These are phyloP conservation scores for Globisporangium recalcitrans DNA, from an alignment of 352 stramenopile genomes.

Conservation along the genomic window DNA sequence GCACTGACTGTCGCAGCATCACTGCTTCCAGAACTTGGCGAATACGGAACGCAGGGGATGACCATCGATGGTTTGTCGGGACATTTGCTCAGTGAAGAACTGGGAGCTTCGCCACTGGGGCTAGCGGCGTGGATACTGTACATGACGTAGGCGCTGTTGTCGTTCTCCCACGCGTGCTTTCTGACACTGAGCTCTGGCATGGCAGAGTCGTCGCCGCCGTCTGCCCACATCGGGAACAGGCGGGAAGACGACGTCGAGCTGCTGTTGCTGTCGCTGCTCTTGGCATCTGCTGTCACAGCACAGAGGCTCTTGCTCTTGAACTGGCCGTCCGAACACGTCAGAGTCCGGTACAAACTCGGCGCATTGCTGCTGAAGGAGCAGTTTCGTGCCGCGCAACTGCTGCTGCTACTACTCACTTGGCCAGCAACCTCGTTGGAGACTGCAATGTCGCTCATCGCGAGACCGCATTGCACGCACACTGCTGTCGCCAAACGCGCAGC, in stretches of 20 bases:
- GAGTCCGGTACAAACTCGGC: slow-evolving; percentile 8
- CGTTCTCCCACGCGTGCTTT: slow-evolving; percentile 20
- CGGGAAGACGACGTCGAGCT: not conserved
- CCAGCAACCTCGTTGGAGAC: slow-evolving; percentile 3
- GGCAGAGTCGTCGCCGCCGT: slow-evolving; percentile 11
- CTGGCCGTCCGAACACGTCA: slow-evolving; percentile 20
- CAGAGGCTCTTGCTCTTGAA: slow-evolving; percentile 1
- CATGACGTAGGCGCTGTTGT: slow-evolving; percentile 18
- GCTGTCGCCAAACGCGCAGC: slow-evolving; percentile 17
- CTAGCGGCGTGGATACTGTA: slow-evolving; percentile 16
- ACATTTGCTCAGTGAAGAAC: not conserved
- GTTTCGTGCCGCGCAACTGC: slow-evolving; percentile 17
- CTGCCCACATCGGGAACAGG: slow-evolving; percentile 16
- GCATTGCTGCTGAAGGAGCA: slow-evolving; percentile 6
- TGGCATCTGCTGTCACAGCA: slow-evolving; percentile 5
- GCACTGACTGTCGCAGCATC: too few species aligned
- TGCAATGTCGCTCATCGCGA: slow-evolving; percentile 33
- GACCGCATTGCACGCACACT: slow-evolving; percentile 25
- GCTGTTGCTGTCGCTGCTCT: not conserved
- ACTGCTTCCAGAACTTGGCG: not conserved
- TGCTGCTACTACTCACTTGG: slow-evolving; percentile 9
- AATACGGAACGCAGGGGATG: slow-evolving; percentile 28
- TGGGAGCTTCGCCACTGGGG: not conserved
- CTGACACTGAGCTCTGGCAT: slow-evolving; percentile 19
- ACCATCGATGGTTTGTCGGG: slow-evolving; percentile 17